Conservation (phyloP, 2,329 filamentous ascomycete species). For the Metarhizium guizhouense region DNA sequence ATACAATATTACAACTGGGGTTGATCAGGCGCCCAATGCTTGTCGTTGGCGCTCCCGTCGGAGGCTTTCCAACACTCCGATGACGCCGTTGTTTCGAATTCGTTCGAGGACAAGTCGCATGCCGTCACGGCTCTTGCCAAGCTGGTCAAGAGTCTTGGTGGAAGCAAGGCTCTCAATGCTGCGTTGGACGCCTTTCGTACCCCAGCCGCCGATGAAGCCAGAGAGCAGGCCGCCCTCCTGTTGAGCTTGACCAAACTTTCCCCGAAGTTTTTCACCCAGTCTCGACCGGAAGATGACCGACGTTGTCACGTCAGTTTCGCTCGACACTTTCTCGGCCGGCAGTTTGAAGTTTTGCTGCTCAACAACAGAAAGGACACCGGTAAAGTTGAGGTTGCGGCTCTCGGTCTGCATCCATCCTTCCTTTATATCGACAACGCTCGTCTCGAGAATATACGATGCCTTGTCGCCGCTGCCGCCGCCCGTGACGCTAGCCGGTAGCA, state of each 20-base stretch:
- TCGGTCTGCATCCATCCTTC: slow-evolving; percentile 79
- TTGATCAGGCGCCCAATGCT: slow-evolving; percentile 6
- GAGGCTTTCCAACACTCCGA: slow-evolving; percentile 48
- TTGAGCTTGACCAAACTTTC: slow-evolving; percentile 38
- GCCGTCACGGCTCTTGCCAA: slow-evolving; percentile 73
- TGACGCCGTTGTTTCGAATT: slow-evolving; percentile 48
- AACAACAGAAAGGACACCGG: slow-evolving; percentile 68
- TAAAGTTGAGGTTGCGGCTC: slow-evolving; percentile 74
- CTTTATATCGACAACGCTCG: slow-evolving; percentile 66
- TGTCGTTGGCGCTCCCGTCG: slow-evolving; percentile 33
- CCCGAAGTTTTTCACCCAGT: slow-evolving; percentile 59
- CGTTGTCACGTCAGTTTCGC: slow-evolving; percentile 60
- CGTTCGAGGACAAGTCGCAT: slow-evolving; percentile 76
- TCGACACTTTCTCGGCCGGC: slow-evolving; percentile 20
- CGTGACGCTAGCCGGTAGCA: slow-evolving; percentile 61
- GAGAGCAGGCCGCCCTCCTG: slow-evolving; percentile 40
- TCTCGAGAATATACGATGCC: slow-evolving; percentile 74
- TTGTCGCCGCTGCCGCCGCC: slow-evolving; percentile 57
- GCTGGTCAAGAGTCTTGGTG: slow-evolving; percentile 66
- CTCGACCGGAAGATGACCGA: slow-evolving; percentile 64
- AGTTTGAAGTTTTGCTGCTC: slow-evolving; percentile 63
- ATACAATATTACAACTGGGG: slow-evolving; percentile 2
- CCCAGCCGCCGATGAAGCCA: slow-evolving; percentile 48
- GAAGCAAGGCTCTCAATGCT: slow-evolving; percentile 74
- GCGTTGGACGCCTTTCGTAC: slow-evolving; percentile 62